phyloP scores from a whole-genome alignment of 108 stramenopile genomes.

The Discostella pseudostelligera region DNA sequence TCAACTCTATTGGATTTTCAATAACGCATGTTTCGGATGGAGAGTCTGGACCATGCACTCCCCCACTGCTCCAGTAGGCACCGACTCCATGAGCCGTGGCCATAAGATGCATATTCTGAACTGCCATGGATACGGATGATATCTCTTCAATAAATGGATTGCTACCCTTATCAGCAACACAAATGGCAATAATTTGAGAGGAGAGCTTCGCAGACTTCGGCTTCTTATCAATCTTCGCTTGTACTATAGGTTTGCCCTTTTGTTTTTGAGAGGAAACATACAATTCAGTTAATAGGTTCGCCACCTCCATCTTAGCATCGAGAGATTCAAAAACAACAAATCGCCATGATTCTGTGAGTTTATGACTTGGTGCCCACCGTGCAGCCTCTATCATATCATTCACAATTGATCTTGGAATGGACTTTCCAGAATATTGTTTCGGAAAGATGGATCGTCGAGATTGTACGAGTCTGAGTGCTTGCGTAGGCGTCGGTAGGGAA shows the following conservation, averaged over 20 bases:
- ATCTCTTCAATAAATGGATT: conserved; percentile 43
- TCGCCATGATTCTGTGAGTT: conserved; percentile 45
- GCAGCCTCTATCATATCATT: conserved; percentile 48
- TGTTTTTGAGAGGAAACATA: conserved; percentile 14
- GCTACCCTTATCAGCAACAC: conserved; percentile 9
- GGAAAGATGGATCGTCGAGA: conserved; percentile 40
- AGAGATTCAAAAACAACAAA: conserved; percentile 39
- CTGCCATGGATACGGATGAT: conserved; percentile 42
- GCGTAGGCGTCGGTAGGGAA: conserved; percentile 6
- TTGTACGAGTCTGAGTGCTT: conserved; percentile 23
- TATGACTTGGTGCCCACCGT: conserved; percentile 45
- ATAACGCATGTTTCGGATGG: neutral
- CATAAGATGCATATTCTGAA: conserved; percentile 47
- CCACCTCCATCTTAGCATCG: conserved; percentile 18
- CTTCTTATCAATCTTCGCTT: conserved; percentile 46
- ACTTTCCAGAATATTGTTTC: conserved; percentile 38
- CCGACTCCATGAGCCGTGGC: conserved; percentile 41
- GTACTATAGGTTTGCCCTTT: conserved; percentile 16
- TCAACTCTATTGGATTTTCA: conserved; percentile 19
- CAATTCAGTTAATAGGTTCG: conserved; percentile 21
- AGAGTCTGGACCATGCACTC: conserved; percentile 7
- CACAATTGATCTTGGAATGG: conserved; percentile 18
- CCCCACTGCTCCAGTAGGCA: conserved; percentile 40
- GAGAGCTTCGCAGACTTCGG: conserved; percentile 24
- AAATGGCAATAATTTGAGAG: conserved; percentile 42